Evolutionary conservation across 257 asterid genomes (phyloP).

Genomic region (Pogostemon cablin): DNA sequence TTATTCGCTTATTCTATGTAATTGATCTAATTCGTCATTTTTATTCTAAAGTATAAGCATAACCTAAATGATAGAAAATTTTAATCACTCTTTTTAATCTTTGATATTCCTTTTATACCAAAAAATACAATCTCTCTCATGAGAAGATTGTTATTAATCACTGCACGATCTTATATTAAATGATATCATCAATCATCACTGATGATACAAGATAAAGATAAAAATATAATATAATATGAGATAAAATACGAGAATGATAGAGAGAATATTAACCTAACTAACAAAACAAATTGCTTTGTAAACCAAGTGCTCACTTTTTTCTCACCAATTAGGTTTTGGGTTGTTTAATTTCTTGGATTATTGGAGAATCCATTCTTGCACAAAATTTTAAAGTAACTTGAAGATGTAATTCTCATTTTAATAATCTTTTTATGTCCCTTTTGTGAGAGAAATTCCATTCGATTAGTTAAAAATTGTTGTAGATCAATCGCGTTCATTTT

Average conservation of each 20-base stretch:
- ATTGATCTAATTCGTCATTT: slow-evolving; percentile 42
- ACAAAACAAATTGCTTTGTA: slow-evolving; percentile 19
- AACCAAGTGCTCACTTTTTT: slow-evolving; percentile 33
- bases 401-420: slow-evolving; percentile 20
- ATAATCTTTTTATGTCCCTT: slow-evolving; percentile 19
- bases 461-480: slow-evolving; percentile 27
- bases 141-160: background rate
- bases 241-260: background rate
- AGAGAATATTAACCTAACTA: slow-evolving; percentile 19
- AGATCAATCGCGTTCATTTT: background rate
- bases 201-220: too few species aligned
- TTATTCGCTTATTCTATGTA: slow-evolving; percentile 47
- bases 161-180: background rate
- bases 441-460: slow-evolving; percentile 31
- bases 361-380: slow-evolving; percentile 46
- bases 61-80: slow-evolving; percentile 29
- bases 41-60: slow-evolving; percentile 35
- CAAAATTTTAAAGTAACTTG: slow-evolving; percentile 25
- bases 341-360: slow-evolving; percentile 24
- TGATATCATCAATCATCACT: too few species aligned
- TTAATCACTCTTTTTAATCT: slow-evolving; percentile 31
- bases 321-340: slow-evolving; percentile 41
- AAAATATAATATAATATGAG: background rate
- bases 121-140: slow-evolving; percentile 24
- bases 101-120: slow-evolving; percentile 39